A percentile compares a stretch with the other conserved stretches of the same genome.
These are phyloP conservation scores for Aspergillus viridinutans DNA, from an alignment of 2,329 filamentous ascomycete genomes.

Conservation along the genomic window DNA sequence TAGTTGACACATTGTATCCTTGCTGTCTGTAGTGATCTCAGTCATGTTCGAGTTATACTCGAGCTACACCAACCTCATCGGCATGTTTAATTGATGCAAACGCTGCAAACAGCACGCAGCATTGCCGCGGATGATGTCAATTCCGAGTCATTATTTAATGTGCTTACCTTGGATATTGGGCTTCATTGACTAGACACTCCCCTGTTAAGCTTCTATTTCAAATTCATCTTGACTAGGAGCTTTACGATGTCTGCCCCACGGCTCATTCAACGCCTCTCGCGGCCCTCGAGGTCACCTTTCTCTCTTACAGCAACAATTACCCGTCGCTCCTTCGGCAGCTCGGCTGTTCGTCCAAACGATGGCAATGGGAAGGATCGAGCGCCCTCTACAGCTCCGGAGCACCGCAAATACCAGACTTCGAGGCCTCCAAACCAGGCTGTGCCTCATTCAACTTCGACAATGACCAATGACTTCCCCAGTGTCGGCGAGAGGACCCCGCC, in stretches of 20 bases:
- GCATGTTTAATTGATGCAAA: constrained; percentile 25
- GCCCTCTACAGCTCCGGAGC: constrained; percentile 51
- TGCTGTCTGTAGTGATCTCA: no score
- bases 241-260: constrained; percentile 45
- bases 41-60: neutral
- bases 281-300: constrained; percentile 29
- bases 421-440: constrained; percentile 59
- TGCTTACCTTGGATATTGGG: neutral
- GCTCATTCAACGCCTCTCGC: constrained; percentile 43
- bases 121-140: constrained; percentile 37
- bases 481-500: constrained; percentile 55
- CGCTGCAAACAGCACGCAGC: constrained; percentile 29
- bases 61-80: neutral
- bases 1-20: neutral
- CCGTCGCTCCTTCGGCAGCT: constrained; percentile 29
- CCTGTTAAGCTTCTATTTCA: neutral
- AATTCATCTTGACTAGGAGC: constrained; percentile 2
- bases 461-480: constrained; percentile 59
- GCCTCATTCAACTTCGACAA: constrained; percentile 61
- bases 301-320: constrained; percentile 22
- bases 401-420: constrained; percentile 54
- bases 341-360: constrained; percentile 28
- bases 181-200: neutral
- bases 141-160: constrained; percentile 18
- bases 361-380: constrained; percentile 49